Base-by-base conservation (phyloP, 2,329 filamentous ascomycete species). In the Colletotrichum ledebouriae region DNA sequence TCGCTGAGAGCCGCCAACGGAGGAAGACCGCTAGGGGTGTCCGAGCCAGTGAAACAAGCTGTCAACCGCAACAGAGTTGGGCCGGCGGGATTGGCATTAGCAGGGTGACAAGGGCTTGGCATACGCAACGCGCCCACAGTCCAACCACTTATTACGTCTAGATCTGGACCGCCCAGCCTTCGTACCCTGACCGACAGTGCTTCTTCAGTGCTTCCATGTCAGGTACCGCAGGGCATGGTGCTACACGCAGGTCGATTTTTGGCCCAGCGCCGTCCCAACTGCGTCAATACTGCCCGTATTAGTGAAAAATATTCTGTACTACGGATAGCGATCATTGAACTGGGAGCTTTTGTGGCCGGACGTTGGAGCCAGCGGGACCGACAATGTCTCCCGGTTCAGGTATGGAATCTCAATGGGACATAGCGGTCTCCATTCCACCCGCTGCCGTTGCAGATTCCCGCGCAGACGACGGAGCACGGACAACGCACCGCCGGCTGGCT, bases 381-480 rank as follows among this genome's bases (percentile, higher is more conserved):
- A 22, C 42, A 29, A 42, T 59, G 44, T n/a, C 33, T 20, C 13
- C 9, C 41, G 47, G 46, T 44, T 49, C 12, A 39, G 33, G 29
- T 33, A 59, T 29, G 22, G 22, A 41, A 11, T 22, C 17, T 59
- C 17, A 37, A 56, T 50, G 55, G 65, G 55, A 68, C 61, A 59
- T 37, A 47, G 33, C 22, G 42, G 60, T 41, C 34, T 41, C 20
- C 33, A 15, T 64, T 49, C 41, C 41, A 22, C 53, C 39, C 17
- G 22, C 60, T 59, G 66, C 61, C 61, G 61, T 59, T 68, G 55
- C 61, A 68, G 61, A 68, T 59, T 50, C 49, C 61, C 29, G 60
- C 53, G 46, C 53, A n/a, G 17, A 33, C 47, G 49, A 44, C 50
- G 25, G 34, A 41, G 55, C 61, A 68, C 65, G 55, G 61, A 65